Percentiles rank a stretch among this genome's conserved stretches.
phyloP scores from a whole-genome alignment of 495 filamentous ascomycete species.

The Cladorrhinum samala region DNA sequence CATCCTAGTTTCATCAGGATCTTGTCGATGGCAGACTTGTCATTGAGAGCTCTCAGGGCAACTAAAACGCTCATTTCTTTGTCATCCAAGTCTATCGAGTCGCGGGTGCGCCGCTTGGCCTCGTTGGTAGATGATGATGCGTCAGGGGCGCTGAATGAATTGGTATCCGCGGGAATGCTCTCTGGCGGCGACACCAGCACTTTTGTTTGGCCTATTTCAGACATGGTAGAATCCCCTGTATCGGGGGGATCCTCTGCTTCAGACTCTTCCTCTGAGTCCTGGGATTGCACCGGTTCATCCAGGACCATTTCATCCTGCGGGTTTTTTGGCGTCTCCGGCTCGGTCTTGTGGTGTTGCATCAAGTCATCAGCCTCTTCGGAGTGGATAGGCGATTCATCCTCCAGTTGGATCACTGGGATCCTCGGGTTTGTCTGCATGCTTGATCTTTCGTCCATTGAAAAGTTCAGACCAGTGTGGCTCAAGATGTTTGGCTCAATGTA shows the following conservation, averaged over 20 bases:
- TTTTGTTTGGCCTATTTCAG: background rate
- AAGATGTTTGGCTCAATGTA: constrained; percentile 9
- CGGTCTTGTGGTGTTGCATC: background rate
- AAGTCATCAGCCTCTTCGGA: background rate
- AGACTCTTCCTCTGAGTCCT: background rate
- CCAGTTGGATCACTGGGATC: constrained; percentile 3
- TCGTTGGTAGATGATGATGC: background rate
- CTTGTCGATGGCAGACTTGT: constrained; percentile 16
- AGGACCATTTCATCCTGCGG: background rate
- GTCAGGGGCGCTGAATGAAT: too few relatives aligned
- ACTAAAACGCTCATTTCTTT: constrained; percentile 8
- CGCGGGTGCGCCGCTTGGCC: background rate
- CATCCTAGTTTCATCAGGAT: constrained; percentile 29
- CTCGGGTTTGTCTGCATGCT: background rate
- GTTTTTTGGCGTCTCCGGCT: background rate
- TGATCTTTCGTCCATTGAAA: background rate
- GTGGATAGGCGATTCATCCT: background rate
- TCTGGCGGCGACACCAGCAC: too few relatives aligned
- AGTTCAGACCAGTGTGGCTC: background rate
- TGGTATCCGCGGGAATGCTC: too few relatives aligned
- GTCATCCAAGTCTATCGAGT: constrained; percentile 17
- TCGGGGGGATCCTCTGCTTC: constrained; percentile 2
- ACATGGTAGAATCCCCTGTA: background rate
- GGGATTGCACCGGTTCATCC: constrained; percentile 1
- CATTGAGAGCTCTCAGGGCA: constrained; percentile 6